Conservation (phyloP, 257 asterid genomes). For the Penstemon davidsonii region DNA sequence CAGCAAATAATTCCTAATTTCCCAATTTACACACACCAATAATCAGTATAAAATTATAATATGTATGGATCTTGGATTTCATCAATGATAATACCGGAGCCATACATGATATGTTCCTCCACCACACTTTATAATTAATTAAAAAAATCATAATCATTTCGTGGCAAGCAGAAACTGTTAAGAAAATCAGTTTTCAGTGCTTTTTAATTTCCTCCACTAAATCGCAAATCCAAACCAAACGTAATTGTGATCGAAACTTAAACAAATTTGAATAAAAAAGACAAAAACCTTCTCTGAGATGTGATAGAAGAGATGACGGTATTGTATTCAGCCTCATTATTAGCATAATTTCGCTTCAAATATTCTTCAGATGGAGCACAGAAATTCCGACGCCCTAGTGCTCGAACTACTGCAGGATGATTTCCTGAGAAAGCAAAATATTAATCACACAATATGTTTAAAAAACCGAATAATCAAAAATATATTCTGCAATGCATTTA, state of each 20-base stretch:
- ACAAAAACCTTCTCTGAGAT: conserved; percentile 61
- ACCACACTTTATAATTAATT: neutral
- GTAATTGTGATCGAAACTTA: too few species aligned
- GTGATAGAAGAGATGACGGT: conserved; percentile 71
- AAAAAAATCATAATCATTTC: neutral
- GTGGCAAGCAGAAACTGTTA: neutral
- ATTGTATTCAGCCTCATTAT: conserved; percentile 73
- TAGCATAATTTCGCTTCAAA: conserved; percentile 74
- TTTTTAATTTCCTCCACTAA: neutral
- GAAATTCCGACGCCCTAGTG: conserved; percentile 62
- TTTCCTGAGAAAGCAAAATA: conserved; percentile 40
- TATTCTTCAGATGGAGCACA: conserved; percentile 65
- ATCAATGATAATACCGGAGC: neutral
- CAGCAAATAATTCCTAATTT: conserved; percentile 62
- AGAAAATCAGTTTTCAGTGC: neutral
- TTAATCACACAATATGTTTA: neutral
- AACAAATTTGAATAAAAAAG: neutral
- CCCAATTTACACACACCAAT: conserved; percentile 23
- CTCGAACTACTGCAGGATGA: conserved; percentile 46
- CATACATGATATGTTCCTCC: too few species aligned
- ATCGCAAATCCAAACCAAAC: neutral
- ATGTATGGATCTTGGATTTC: neutral
- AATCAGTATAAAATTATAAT: neutral
- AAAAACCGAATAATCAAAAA: neutral
- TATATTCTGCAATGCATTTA: neutral